Base-by-base conservation (phyloP, 768 basidiomycete species). In the Calocera cornea region DNA sequence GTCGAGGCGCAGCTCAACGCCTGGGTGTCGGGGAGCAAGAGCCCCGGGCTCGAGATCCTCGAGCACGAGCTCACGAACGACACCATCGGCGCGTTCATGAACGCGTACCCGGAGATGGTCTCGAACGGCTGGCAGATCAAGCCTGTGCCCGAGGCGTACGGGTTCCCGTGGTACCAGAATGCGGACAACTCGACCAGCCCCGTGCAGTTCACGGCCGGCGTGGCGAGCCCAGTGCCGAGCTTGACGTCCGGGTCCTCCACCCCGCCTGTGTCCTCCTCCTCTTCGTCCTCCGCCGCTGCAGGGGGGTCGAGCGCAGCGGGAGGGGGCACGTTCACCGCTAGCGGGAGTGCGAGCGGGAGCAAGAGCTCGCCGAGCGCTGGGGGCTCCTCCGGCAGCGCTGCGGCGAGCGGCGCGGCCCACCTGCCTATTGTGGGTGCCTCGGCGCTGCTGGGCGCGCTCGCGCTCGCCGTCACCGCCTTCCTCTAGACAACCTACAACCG, bases 101-200 rank as follows among this genome's bases (percentile, higher is more conserved):
- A 78, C 44, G 82, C 83, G 8, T 90, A 82, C 74, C 85, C 87
- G 1, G 68, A 83, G 41, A 85, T 93, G 76, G 78, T 79, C 69
- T 71, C 80, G 2, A 85, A 86, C 70, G 87, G 86, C 12, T 97
- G 94, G 94, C 81, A 82, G 36, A 79, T 85, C 33, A 66, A 68
- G 63, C 75, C 68, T 69, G 77, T 78, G 41, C 86, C 86, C 63
- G 77, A 88, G 54, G 81, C 85, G 10, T 71, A 71, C 65, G 34
- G 76, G 47, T 72, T 75, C 67, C 68, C 69, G 17, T 76, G 74
- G 75, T 77, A 76, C 66, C 73, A 74, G 49, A 78, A 78, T 71
- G 70, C 77, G n/a, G 41, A 68, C 41, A 66, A 72, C 68, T 68
- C 70, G 38, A 33, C 41, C 27, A 29, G 14, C 11, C 54, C 54